These are phyloP conservation scores for Tulasnella sp. DNA, from an alignment of 768 basidiomycete genomes.

Conservation along the genomic window DNA sequence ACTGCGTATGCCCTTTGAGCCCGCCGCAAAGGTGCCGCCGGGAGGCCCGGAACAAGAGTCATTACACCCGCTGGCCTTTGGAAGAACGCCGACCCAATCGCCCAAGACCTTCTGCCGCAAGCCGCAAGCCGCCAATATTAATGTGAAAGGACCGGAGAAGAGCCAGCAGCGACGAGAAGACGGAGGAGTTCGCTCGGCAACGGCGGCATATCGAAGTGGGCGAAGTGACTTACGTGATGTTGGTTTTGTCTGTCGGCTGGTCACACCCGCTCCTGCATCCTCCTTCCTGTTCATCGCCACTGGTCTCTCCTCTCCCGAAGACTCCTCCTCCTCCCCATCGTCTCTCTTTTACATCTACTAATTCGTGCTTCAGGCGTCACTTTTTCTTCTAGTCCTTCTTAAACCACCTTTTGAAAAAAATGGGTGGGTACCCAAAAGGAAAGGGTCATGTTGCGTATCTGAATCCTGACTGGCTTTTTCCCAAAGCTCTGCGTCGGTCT, in stretches of 20 bases:
- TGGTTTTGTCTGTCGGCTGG: not conserved
- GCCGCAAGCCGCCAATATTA: too few species aligned
- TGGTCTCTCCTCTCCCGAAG: not conserved
- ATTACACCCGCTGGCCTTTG: not conserved
- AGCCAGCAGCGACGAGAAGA: not conserved
- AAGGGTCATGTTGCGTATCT: not conserved
- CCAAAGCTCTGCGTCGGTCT: constrained; percentile 3
- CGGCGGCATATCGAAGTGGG: too few species aligned
- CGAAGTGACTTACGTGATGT: not conserved
- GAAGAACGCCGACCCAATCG: not conserved
- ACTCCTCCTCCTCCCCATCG: not conserved
- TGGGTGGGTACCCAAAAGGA: not conserved
- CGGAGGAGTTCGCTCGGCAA: not conserved
- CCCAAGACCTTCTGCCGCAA: not conserved
- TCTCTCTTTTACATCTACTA: constrained; percentile 7
- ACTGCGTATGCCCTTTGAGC: not conserved
- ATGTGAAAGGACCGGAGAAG: not conserved
- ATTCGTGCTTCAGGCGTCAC: not conserved
- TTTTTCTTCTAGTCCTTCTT: not conserved
- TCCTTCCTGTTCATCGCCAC: not conserved
- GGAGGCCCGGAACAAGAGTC: not conserved
- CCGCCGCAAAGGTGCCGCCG: not conserved
- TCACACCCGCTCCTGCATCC: not conserved
- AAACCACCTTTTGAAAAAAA: not conserved
- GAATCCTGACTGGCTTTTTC: constrained; percentile 5